phyloP scores from a whole-genome alignment of 140 eudicot genomes.

The Bidens hawaiensis region DNA sequence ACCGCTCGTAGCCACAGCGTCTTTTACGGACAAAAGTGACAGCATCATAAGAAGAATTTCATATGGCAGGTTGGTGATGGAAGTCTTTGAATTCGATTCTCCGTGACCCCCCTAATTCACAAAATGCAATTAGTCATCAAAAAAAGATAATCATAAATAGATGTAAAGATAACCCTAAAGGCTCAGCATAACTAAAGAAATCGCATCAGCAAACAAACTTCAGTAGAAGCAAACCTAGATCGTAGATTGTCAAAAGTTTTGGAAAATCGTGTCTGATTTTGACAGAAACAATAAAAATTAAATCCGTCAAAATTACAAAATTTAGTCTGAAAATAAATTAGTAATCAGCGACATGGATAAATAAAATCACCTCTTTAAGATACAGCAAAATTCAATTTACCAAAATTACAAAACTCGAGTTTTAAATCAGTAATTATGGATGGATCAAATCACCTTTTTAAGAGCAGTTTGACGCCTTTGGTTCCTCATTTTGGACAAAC shows the following conservation, averaged over 20 bases:
- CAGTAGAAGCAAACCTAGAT: no score
- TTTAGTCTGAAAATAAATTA: no score
- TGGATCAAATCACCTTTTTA: no score
- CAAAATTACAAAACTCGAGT: neutral
- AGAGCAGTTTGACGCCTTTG: neutral
- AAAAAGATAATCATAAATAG: no score
- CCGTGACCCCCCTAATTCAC: neutral
- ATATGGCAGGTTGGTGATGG: slow-evolving; percentile 34
- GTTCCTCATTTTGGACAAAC: neutral
- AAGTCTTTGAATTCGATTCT: slow-evolving; percentile 3
- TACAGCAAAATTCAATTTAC: neutral
- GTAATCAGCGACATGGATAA: no score
- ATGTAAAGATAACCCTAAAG: neutral
- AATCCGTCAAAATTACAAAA: no score
- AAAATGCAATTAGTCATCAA: neutral
- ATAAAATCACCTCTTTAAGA: no score
- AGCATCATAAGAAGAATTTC: slow-evolving; percentile 36
- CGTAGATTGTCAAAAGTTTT: no score
- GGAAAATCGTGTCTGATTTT: no score
- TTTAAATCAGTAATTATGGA: no score
- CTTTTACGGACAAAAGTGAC: slow-evolving; percentile 29
- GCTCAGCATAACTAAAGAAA: neutral
- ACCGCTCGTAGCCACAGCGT: slow-evolving; percentile 29
- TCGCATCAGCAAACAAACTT: neutral
- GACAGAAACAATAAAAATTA: neutral